Percentiles rank a stretch among this genome's conserved stretches.
These are phyloP conservation scores for Striga asiatica DNA, from an alignment of 257 asterid species.

Conservation along the genomic window DNA sequence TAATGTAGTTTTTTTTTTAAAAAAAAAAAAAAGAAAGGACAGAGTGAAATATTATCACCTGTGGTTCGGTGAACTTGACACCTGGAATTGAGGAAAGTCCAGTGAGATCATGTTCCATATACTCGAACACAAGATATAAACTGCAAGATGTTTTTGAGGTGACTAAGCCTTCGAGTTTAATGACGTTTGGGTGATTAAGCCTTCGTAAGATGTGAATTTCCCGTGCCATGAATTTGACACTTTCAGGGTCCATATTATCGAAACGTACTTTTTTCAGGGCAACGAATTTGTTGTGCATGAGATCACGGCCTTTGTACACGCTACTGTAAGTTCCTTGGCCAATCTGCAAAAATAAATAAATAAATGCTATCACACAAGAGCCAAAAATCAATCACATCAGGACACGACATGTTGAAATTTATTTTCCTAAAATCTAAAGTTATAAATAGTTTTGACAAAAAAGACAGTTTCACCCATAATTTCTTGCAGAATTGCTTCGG, in stretches of 20 bases:
- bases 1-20: no score
- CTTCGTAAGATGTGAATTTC: constrained; percentile 72
- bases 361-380: neutral
- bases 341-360: constrained; percentile 63
- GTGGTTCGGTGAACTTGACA: constrained; percentile 68
- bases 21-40: constrained; percentile 3
- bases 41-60: constrained; percentile 36
- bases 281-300: constrained; percentile 38
- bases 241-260: constrained; percentile 79
- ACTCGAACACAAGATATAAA: constrained; percentile 80
- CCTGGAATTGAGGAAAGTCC: constrained; percentile 83
- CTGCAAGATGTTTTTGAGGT: constrained; percentile 63
- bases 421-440: no score
- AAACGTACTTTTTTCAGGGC: constrained; percentile 90
- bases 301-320: constrained; percentile 80
- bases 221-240: constrained; percentile 94
- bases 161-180: constrained; percentile 77
- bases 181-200: constrained; percentile 84
- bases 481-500: no score
- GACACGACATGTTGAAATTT: no score
- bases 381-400: no score
- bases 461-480: no score
- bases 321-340: constrained; percentile 97
- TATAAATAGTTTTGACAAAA: no score
- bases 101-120: constrained; percentile 92